Evolutionary conservation across 2,329 filamentous ascomycete genomes (phyloP), one percentile per base, ranked within the genome.

Genomic region (Botrytis pseudocinerea): DNA sequence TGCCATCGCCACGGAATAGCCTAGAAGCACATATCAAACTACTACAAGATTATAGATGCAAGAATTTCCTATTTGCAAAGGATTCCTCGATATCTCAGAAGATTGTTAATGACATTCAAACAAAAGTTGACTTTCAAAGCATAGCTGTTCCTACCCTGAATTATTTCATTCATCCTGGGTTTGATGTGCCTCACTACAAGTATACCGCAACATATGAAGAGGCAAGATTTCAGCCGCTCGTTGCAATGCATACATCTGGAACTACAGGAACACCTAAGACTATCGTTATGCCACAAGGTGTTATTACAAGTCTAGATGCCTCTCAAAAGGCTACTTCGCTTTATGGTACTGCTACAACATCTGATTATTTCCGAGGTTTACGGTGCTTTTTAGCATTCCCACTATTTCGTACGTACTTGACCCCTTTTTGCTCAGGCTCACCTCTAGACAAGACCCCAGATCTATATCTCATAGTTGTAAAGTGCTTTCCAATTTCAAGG

Each of bases 181-280:
- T 63, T 20, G 46, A 57, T 40, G 38, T 22, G 20, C 46, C 44
- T 5, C 60, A 71, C 32, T 71, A 57, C 35, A 22, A 64, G 38
- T 68, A 73, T 40, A 59, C 54, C 20, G 28, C 64, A 16, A 70
- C 61, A 2, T 83, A 79, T 35, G 78, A 80, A 0, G 76, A 80
- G 38, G 74, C 51, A 3, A 70, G 54, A 16, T 51, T 70, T 46
- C 22, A 65, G 2, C 71, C 71, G 22, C 51, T 75, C 25, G 40
- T 70, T 7, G 42, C 68, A 40, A 48, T 73, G 18, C 74, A 75
- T 28, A 73, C 74, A 42, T 75, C 74, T n/a, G 73, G 73, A 22
- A 73, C 71, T 16, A 74, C 70, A 12, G 74, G 73, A 20, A 40
- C 62, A 38, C 75, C 74, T 35, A 76, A 73, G 44, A 74, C 74